Percentiles rank a stretch among this genome's conserved stretches.
Conservation (phyloP, 345 rosid genomes). For the Punica granatum region DNA sequence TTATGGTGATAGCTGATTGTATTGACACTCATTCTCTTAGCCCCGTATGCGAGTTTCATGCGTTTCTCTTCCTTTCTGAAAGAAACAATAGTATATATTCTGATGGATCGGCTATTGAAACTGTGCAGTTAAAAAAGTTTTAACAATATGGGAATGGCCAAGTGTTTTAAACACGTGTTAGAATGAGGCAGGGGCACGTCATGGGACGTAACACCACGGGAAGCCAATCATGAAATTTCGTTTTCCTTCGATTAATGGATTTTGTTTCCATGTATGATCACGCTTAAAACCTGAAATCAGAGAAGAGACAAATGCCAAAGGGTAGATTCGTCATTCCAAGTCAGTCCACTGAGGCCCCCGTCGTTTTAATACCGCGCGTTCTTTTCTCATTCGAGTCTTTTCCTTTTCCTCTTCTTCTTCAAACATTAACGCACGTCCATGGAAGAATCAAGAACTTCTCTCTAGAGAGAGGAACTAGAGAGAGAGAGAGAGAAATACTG, state of each 20-base stretch:
- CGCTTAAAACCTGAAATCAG: background rate
- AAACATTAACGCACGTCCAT: background rate
- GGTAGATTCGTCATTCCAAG: constrained; percentile 25
- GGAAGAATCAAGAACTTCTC: constrained; percentile 5
- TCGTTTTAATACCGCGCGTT: constrained; percentile 31
- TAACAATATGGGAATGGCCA: too few species aligned
- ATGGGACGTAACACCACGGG: background rate
- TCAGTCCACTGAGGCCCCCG: too few species aligned
- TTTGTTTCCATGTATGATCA: constrained; percentile 3
- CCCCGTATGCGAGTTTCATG: too few species aligned
- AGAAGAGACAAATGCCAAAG: constrained; percentile 19
- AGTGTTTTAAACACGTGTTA: too few species aligned
- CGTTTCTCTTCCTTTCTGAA: too few species aligned
- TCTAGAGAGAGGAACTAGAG: constrained; percentile 14
- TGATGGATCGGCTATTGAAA: too few species aligned
- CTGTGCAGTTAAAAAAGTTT: too few species aligned
- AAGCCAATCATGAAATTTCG: constrained; percentile 6
- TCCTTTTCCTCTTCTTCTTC: background rate
- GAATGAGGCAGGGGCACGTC: too few species aligned
- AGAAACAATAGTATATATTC: too few species aligned
- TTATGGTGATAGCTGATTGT: too few species aligned
- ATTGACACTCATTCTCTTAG: too few species aligned
- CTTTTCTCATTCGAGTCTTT: background rate
- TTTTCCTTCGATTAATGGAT: constrained; percentile 7
- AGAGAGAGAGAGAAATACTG: background rate